A percentile compares a stretch with the other conserved stretches of the same genome.
Evolutionary conservation across 2,329 filamentous ascomycete genomes (phyloP).

Genomic region (Gnomoniopsis sp.): DNA sequence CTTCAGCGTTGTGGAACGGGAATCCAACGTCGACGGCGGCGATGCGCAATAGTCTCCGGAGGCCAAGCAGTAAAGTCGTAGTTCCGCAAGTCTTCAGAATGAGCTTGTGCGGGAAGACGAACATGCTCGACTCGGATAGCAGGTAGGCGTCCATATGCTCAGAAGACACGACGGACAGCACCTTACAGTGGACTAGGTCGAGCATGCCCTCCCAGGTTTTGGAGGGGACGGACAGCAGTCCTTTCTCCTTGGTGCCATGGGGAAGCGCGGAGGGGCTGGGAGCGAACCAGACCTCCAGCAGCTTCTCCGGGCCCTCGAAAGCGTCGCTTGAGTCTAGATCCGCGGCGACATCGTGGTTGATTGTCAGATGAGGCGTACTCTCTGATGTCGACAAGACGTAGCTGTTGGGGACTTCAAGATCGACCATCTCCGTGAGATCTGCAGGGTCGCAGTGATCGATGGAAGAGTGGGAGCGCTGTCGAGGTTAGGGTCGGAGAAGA

Average conservation of each 20-base stretch:
- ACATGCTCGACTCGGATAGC: constrained; percentile 99
- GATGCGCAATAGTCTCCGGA: constrained; percentile 89
- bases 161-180: constrained; percentile 88
- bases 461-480: constrained; percentile 20
- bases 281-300: constrained; percentile 97
- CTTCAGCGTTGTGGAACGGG: constrained; percentile 68
- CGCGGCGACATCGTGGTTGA: constrained; percentile 91
- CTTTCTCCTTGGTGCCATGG: constrained; percentile 64
- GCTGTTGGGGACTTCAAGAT: constrained; percentile 73
- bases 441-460: constrained; percentile 21
- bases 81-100: constrained; percentile 98
- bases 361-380: constrained; percentile 86
- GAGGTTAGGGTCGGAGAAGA: constrained; percentile 11
- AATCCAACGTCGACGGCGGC: constrained; percentile 88
- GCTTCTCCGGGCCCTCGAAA: constrained; percentile 97
- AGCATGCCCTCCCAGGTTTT: constrained; percentile 96
- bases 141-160: constrained; percentile 95
- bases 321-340: constrained; percentile 94
- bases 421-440: constrained; percentile 69
- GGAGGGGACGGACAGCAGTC: constrained; percentile 79
- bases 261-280: constrained; percentile 73
- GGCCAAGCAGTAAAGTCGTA: constrained; percentile 84
- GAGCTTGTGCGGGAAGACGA: constrained; percentile 99
- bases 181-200: constrained; percentile 97
- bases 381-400: constrained; percentile 80